Base-by-base conservation (phyloP, 768 basidiomycete genomes). In the Dictyophora rubrovolvata region DNA sequence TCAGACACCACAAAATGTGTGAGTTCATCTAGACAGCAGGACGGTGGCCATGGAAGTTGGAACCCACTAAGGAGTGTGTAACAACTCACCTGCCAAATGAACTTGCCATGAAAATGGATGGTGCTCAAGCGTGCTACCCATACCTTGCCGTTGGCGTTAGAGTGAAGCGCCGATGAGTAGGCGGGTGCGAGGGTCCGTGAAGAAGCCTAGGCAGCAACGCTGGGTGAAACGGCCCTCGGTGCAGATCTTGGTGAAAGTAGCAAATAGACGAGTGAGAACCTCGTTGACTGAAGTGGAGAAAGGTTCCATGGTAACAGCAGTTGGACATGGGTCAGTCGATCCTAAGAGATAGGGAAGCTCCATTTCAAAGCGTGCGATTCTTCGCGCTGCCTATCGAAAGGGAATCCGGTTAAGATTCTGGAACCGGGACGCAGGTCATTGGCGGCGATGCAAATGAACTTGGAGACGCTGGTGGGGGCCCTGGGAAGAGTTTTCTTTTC, bases 61-160 rank as follows among this genome's bases (percentile, higher is more conserved):
- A 85, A 85, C 73, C 84, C 81, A 81, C 84, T 85, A 85, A 85
- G 84, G 83, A 85, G 82, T 85, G 83, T 85, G 83, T 84, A 84
- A 85, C 83, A 85, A 86, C 84, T 86, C 83, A 86, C 84, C 85
- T 85, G 85, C 85, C 82, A 83, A 87, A 87, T 84, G 80, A 85
- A 86, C 84, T 86, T 84, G 84, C 85, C 85, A 83, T 86, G 82
- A 86, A 86, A 86, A 86, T 86, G 84, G 85, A 86, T 86, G 85
- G 85, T 84, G 84, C 85, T 87, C 79, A 85, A 86, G 83, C 79
- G 81, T 84, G 79, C 79, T 82, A 85, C 85, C 85, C 82, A 86
- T 81, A 86, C 85, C 81, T 83, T 82, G 75, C 85, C 82, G 79
- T 84, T 78, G 78, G 80, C 74, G 81, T 55, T 55, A 0, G 17